A percentile compares a stretch with the other conserved stretches of the same genome.
Evolutionary conservation across 495 filamentous ascomycete species (phyloP).

Genomic region (Trichoderma parareesei): DNA sequence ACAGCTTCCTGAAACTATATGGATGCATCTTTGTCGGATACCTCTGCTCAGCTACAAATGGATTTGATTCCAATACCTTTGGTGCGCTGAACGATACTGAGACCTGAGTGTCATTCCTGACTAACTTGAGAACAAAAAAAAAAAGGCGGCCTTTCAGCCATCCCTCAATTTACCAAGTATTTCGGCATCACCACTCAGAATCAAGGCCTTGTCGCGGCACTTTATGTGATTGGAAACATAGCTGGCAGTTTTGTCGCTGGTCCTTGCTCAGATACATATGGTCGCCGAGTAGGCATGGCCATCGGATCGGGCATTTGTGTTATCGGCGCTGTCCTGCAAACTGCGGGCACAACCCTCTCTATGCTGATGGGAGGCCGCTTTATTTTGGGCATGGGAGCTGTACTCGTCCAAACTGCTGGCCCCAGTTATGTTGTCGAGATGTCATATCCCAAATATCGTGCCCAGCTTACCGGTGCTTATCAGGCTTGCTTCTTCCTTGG

Average conservation of each 20-base stretch:
- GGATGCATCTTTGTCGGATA: slow-evolving; percentile 6
- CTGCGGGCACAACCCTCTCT: slow-evolving; percentile 26
- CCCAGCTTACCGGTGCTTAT: slow-evolving; percentile 47
- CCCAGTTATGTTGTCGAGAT: slow-evolving; percentile 53
- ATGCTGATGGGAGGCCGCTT: slow-evolving; percentile 54
- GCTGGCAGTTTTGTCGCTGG: slow-evolving; percentile 37
- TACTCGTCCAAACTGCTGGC: slow-evolving; percentile 42
- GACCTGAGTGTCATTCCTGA: too few species aligned
- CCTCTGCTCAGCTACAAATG: neutral
- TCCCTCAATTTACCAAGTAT: neutral
- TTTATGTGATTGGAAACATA: slow-evolving; percentile 31
- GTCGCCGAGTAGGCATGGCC: slow-evolving; percentile 42
- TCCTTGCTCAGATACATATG: slow-evolving; percentile 22
- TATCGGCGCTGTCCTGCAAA: slow-evolving; percentile 41
- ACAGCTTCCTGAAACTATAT: neutral
- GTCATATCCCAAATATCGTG: slow-evolving; percentile 48
- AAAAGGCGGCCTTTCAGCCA: neutral
- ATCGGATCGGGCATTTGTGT: slow-evolving; percentile 42
- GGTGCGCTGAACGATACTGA: neutral
- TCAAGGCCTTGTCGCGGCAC: slow-evolving; percentile 40
- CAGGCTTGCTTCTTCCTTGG: slow-evolving; percentile 44
- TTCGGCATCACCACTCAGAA: slow-evolving; percentile 12
- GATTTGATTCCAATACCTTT: slow-evolving; percentile 6
- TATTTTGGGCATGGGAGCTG: slow-evolving; percentile 51
- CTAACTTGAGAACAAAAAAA: too few species aligned